These are phyloP conservation scores for Citrullus mucosospermus DNA, from an alignment of 306 rosid species.

Conservation along the genomic window DNA sequence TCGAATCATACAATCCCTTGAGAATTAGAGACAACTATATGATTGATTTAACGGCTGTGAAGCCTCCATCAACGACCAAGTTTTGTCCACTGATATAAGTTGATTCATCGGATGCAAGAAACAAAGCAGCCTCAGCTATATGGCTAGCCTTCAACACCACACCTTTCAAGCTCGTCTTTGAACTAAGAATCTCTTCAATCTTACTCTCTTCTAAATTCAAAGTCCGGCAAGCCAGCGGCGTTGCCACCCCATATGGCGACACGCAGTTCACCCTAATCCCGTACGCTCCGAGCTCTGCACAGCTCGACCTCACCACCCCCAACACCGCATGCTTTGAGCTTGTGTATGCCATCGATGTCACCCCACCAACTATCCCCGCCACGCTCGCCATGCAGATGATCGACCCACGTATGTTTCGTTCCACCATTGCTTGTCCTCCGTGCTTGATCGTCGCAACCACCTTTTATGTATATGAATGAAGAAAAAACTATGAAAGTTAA, in stretches of 20 bases:
- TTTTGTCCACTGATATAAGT: constrained; percentile 63
- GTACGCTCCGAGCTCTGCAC: constrained; percentile 60
- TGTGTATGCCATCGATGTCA: constrained; percentile 50
- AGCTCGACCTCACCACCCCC: constrained; percentile 54
- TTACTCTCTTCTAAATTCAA: constrained; percentile 23
- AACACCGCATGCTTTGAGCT: constrained; percentile 60
- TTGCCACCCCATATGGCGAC: constrained; percentile 73
- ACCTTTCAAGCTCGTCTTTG: constrained; percentile 52
- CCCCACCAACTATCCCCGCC: constrained; percentile 44
- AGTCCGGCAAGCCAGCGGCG: constrained; percentile 38
- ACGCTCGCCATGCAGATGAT: constrained; percentile 73
- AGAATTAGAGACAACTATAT: not conserved
- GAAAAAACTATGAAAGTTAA: too few species aligned
- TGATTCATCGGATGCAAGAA: constrained; percentile 71
- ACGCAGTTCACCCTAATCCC: constrained; percentile 78
- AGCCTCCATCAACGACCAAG: constrained; percentile 76
- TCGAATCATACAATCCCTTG: not conserved
- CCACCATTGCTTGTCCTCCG: constrained; percentile 60
- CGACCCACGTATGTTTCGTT: constrained; percentile 33
- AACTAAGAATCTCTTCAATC: constrained; percentile 31
- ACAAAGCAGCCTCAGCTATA: constrained; percentile 69
- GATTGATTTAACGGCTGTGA: constrained; percentile 26
- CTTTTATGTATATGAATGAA: not conserved
- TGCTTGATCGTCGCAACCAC: constrained; percentile 51
- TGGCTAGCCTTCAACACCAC: constrained; percentile 59